Evolutionary conservation across 108 stramenopile species (phyloP), one percentile per base, ranked within the genome.

Genomic region (Nitzschia inconspicua): DNA sequence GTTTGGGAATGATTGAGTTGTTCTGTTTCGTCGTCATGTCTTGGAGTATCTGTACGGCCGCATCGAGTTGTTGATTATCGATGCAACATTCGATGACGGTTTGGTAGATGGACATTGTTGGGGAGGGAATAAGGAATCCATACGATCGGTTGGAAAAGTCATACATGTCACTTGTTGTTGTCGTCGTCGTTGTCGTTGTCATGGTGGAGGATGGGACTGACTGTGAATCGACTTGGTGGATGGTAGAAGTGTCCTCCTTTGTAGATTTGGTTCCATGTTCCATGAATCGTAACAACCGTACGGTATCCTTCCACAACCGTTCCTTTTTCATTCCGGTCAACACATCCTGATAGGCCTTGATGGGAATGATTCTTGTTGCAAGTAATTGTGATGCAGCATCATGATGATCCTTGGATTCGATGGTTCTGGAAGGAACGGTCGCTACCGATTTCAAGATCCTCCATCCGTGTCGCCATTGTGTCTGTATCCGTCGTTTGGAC

Each of bases 21-120:
- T 48, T 47, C 39, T 20, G 18, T 28, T 24, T 57, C 19, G 18
- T 46, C 22, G 20, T 63, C 47, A 49, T 64, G n/a, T 29, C 11
- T 46, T 35, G 36, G 44, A 63, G 26, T 28, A 67, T 29, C 60
- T 65, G 65, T 27, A 52, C 53, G 9, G 64, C 64, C 53, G 65
- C 53, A 63, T 71, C 77, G 47, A 55, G 24, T 67, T 74, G 46
- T 31, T 67, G 27, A 44, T 44, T 64, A 5, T 63, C 61, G 30
- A 70, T 73, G 25, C 80, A 84, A 23, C 73, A 74, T 44, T 84
- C 87, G 31, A 88, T 70, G 2, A 82, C 77, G 9, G 62, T 59
- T 35, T 73, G 75, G 32, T 84, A 88, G 11, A 76, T 78, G 0
- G 80, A 78, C n/a, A 80, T 41, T 0, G 46, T 51, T 3, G 75